A percentile compares a stretch with the other conserved stretches of the same genome.
Evolutionary conservation across 495 filamentous ascomycete genomes (phyloP).

Genomic region (Podospora pseudoanserina): DNA sequence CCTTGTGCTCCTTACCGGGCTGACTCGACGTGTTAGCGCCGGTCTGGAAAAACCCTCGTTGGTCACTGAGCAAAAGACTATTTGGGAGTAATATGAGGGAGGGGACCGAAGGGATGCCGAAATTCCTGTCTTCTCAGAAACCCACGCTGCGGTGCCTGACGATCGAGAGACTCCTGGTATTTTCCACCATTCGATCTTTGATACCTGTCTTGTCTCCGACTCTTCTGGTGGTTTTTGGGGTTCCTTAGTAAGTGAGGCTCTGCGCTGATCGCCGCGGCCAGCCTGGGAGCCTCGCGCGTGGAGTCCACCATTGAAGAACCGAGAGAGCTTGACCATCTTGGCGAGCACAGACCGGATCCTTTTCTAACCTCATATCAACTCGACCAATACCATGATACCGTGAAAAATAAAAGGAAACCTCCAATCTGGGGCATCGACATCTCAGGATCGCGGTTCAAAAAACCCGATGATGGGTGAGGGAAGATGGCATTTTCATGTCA

Average conservation of each 20-base stretch:
- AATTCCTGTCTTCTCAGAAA: background rate
- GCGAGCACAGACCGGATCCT: slow-evolving; percentile 8
- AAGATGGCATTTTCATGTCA: background rate
- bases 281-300: background rate
- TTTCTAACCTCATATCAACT: background rate
- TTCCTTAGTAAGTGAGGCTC: slow-evolving; percentile 9
- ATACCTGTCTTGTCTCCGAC: too few species aligned
- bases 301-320: background rate
- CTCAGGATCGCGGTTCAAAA: background rate
- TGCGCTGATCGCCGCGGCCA: slow-evolving; percentile 14
- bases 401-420: background rate
- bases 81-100: background rate
- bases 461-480: background rate
- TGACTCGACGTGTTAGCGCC: background rate
- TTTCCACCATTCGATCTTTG: background rate
- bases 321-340: slow-evolving; percentile 1
- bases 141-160: background rate
- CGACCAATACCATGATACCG: background rate
- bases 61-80: background rate
- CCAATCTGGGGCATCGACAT: background rate
- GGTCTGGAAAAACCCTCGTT: background rate
- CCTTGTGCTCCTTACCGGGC: slow-evolving; percentile 3
- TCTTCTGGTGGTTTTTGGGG: background rate
- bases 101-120: background rate
- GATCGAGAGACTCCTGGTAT: background rate